Base-by-base conservation (phyloP, 352 stramenopile species). In the Heterotrichella gracilis region DNA sequence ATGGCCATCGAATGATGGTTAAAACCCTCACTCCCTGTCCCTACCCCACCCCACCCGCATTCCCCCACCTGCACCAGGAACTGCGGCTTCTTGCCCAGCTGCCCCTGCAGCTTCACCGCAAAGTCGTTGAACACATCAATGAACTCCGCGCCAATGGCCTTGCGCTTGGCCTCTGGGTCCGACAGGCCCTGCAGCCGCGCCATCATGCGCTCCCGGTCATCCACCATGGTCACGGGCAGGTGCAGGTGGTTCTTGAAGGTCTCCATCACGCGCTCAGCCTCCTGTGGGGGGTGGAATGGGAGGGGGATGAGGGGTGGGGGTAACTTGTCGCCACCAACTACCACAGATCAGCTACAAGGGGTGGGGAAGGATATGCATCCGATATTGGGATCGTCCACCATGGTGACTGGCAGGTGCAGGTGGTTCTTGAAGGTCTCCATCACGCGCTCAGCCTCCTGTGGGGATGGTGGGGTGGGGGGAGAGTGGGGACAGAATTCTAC, bases 111-210 rank as follows among this genome's bases (percentile, higher is more conserved):
- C n/a, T n/a, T n/a, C n/a, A 78, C 71, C 13, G 82, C 84, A 71
- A 90, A 83, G 73, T 87, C 82, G 73, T 97, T 85, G 75, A 97
- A 97, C 22, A 99, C 78, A 2, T 97, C 87, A 73, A 99, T 98
- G 76, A 99, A 99, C 9, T 92, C 88, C 70, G 85, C 88, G 69
- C 93, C 93, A 74, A 98, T 99, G 73, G 90, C 94, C 79, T 97
- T 97, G 68, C 93, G 80, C 84, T 99, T 99, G 53, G 80, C 79
- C 76, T 99, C 93, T 0, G 93, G 93, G 73, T 98, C 92, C 0
- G 84, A 92, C 19, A 96, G 84, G 69, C 87, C 90, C 70, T 81
- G 76, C 22, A 99, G 80, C 42, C 85, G 78, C 21, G 77, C 76
- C 68, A 98, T 78, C 79, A 99, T 98, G 20, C 85, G 82, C 73